These are phyloP conservation scores for Sugiyamaella novakii DNA, from an alignment of 1,139 yeast genomes.

Conservation along the genomic window DNA sequence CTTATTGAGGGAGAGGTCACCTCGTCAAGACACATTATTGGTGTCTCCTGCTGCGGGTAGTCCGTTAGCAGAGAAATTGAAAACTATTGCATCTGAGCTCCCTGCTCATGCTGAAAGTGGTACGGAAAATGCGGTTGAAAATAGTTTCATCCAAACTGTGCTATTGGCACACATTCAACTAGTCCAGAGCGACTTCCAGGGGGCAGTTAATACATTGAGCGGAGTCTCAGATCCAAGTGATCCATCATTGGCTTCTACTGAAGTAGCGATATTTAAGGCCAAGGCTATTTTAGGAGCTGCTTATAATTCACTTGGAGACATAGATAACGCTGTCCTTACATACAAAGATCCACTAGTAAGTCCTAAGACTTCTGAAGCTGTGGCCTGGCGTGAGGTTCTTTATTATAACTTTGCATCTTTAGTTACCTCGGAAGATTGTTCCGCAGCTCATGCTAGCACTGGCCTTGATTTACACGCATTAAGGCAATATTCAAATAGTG, in stretches of 20 bases:
- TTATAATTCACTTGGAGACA: constrained; percentile 29
- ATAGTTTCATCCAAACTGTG: constrained; percentile 28
- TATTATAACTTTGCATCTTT: constrained; percentile 31
- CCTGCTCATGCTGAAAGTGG: background rate
- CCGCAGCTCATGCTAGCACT: background rate
- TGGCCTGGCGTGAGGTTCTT: constrained; percentile 34
- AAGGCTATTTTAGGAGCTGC: constrained; percentile 36
- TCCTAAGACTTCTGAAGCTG: constrained; percentile 28
- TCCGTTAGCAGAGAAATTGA: constrained; percentile 2
- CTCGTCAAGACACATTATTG: constrained; percentile 3
- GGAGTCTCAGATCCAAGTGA: constrained; percentile 11
- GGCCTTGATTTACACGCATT: constrained; percentile 29
- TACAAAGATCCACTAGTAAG: constrained; percentile 27
- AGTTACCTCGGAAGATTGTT: constrained; percentile 19
- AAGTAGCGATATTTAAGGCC: constrained; percentile 30
- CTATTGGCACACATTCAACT: constrained; percentile 31
- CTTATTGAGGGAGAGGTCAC: constrained; percentile 3
- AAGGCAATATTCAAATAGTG: constrained; percentile 29
- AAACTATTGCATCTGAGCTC: background rate
- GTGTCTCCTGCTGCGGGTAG: constrained; percentile 1
- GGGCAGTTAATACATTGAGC: constrained; percentile 26
- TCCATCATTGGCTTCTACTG: constrained; percentile 26
- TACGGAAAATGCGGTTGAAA: constrained; percentile 19
- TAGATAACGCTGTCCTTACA: constrained; percentile 32
- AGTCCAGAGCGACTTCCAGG: constrained; percentile 25